Evolutionary conservation across 352 stramenopile species (phyloP), one percentile per base, ranked within the genome.

Genomic region (Pythium sp.): DNA sequence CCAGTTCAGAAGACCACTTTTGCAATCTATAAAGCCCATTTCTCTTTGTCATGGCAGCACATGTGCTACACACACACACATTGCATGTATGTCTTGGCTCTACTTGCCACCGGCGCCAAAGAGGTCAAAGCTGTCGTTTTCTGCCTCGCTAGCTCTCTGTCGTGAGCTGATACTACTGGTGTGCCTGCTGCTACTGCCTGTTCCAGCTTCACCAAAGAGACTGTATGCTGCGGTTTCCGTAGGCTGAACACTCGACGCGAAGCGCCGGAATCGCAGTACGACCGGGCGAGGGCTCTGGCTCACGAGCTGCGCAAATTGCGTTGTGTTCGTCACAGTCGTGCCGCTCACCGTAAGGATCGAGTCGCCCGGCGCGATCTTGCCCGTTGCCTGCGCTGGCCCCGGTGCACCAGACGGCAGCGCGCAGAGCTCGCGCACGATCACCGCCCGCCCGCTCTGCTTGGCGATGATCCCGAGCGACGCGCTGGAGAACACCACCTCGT

Each of bases 241-340:
- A 15, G 32, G 28, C 24, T 79, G 73, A 11, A 72, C 78, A 22
- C 76, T 81, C 54, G 78, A 24, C n/a, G 12, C 7, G n/a, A 62
- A 75, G 28, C 78, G 71, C 15, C 81, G 75, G 34, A 95, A 91
- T 18, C 86, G 88, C 58, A 95, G 65, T 24, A 93, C 84, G 24
- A 93, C 64, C 3, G 88, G 88, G 2, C 88, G 82, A 18, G 81
- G 72, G 11, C 74, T 78, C 22, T 72, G 73, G 34, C 72, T 79
- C 46, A 95, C 87, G 47, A 94, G 77, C 22, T 83, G 74, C 34
- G 84, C 86, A 57, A 95, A 95, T 67, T 93, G 86, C 15, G 74
- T 80, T 43, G 87, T 93, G 62, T 77, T 91, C 47, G 67, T 76
- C 43, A 95, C 78, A 7, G 58, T 75, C 56, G 89, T 67, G 15